Base-by-base conservation (phyloP, 1,284 basidiomycete species). In the Takashimella tepidaria region DNA sequence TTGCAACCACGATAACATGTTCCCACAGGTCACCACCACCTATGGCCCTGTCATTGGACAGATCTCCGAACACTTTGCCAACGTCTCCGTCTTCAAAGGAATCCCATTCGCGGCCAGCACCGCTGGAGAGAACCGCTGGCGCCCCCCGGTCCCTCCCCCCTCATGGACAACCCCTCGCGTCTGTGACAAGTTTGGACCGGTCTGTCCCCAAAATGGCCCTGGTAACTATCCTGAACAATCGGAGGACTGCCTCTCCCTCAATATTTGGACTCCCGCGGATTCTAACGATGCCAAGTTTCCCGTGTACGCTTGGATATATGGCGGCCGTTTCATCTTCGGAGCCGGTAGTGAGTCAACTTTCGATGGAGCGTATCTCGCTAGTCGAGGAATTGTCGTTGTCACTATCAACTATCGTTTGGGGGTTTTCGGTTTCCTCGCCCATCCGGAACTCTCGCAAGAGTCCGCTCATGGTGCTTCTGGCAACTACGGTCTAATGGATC, bases 311-410 rank as follows among this genome's bases (percentile, higher is more conserved):
- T 60, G 54, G 53, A 65, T 64, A 8, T 57, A 61, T 31, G 64
- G 64, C 10, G 61, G 66, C 12, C 55, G 55, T 20, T 62, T 61
- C 41, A 57, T 67, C 2, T 56, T 59, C n/a, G 80, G 79, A 5
- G 73, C 75, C 51, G 75, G 75, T 19, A 51, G 68, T 5, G 75
- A 77, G 51, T 57, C 70, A 3, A 66, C 69, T 8, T 77, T 69
- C 62, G 78, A 79, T 51, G 80, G 80, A 3, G 77, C 77, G 0
- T 76, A 73, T 53, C 46, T 79, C 48, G 76, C 69, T 3, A 76
- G 76, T 55, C 67, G 78, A 12, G 69, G 75, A 4, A 77, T 80
- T 13, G 61, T 84, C 27, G 74, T 84, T n/a, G 81, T 81, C 47
- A 82, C 84, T 41, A 80, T 77, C 16, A 8, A 8, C 31, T 37